Conservation (phyloP, 176 grass and related monocot genomes). For the Poa annua region DNA sequence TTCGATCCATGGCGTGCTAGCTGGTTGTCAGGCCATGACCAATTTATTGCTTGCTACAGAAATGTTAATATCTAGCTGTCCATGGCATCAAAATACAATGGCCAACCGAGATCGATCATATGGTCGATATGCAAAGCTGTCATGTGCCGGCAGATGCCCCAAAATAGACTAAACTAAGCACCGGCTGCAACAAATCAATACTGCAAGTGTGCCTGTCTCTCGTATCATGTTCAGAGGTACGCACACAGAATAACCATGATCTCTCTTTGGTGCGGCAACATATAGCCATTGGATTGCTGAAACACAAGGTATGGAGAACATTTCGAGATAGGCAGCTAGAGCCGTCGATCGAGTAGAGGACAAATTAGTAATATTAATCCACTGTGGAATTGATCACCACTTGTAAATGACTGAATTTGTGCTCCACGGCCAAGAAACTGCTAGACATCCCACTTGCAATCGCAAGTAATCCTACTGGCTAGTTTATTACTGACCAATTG, state of each 20-base stretch:
- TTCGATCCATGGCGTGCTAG: neutral
- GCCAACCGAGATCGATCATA: conserved; percentile 1
- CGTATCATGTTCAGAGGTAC: neutral
- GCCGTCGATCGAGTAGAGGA: neutral
- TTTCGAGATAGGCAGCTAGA: too few relatives aligned
- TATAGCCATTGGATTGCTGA: neutral
- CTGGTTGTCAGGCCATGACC: neutral
- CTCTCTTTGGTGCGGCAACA: neutral
- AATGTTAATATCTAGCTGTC: neutral
- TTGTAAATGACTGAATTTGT: neutral
- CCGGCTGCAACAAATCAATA: conserved; percentile 12
- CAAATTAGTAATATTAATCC: too few relatives aligned
- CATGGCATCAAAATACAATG: conserved; percentile 9
- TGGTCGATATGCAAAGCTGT: conserved; percentile 13
- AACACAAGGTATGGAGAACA: neutral
- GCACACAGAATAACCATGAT: neutral
- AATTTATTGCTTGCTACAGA: neutral
- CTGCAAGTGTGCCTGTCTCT: neutral
- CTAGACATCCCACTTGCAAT: neutral
- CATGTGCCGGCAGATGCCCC: conserved; percentile 4
- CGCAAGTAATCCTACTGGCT: neutral
- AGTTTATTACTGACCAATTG: neutral
- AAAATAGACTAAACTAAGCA: neutral
- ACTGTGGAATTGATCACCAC: neutral
- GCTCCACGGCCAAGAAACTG: neutral